phyloP scores from a whole-genome alignment of 73 alveolate species.

The Symbiodinium natans region DNA sequence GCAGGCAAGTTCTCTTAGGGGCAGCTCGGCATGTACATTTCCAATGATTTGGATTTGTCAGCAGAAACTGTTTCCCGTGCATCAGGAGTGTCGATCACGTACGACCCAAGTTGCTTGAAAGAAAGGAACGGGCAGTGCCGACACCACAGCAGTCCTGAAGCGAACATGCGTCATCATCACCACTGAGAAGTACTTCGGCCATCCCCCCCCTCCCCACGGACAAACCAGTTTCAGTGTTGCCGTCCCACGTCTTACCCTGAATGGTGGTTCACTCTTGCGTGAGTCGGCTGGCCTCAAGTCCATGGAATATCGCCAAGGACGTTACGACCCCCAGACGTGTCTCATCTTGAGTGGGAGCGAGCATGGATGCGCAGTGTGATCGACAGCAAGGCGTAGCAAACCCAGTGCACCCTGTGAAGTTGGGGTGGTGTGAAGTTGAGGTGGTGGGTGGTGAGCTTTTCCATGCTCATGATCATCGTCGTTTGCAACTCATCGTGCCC shows the following conservation, averaged over 20 bases:
- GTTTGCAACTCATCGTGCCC: not conserved
- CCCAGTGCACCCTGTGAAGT: not conserved
- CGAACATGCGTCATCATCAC: not conserved
- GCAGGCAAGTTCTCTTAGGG: not conserved
- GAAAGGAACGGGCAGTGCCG: not conserved
- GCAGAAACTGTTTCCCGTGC: not conserved
- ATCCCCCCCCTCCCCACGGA: not conserved
- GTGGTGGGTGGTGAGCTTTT: not conserved
- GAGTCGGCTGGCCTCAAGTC: not conserved
- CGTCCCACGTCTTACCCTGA: not conserved
- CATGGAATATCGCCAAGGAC: not conserved
- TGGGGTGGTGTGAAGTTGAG: not conserved
- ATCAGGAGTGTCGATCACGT: not conserved
- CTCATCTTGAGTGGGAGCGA: slow-evolving; percentile 7
- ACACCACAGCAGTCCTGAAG: not conserved
- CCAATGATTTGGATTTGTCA: not conserved
- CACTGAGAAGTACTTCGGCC: not conserved
- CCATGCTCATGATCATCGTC: not conserved
- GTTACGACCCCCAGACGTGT: not conserved
- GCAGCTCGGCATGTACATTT: not conserved
- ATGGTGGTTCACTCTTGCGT: not conserved
- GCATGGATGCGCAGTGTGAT: slow-evolving; percentile 53
- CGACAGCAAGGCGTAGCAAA: slow-evolving; percentile 10
- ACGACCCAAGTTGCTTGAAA: not conserved
- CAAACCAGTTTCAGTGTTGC: not conserved